A percentile compares a stretch with the other conserved stretches of the same genome.
These are phyloP conservation scores for Arachis stenosperma DNA, from an alignment of 306 rosid genomes.

Conservation along the genomic window DNA sequence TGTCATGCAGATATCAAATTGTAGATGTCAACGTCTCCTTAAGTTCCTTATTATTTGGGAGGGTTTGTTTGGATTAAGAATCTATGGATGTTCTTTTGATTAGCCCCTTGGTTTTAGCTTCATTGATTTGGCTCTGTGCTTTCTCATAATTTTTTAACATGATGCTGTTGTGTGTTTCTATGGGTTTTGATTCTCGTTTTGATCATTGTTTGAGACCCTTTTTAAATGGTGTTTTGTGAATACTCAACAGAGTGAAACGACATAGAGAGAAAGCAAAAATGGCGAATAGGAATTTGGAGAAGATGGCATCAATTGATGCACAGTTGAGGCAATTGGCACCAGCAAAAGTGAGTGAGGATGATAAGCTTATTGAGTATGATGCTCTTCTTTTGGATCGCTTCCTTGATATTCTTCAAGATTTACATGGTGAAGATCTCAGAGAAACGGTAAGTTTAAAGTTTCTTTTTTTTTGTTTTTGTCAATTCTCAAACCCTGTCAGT, in stretches of 20 bases:
- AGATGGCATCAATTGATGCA: conserved; percentile 96
- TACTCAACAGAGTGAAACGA: conserved; percentile 38
- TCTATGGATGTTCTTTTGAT: conserved; percentile 41
- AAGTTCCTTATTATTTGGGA: conserved; percentile 11
- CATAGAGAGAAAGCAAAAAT: conserved; percentile 30
- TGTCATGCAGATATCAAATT: conserved; percentile 29
- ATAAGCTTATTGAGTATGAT: conserved; percentile 89
- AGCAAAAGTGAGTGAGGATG: conserved; percentile 91
- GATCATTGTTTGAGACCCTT: neutral
- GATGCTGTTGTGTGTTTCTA: conserved; percentile 6
- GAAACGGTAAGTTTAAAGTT: conserved; percentile 69
- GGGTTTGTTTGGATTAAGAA: conserved; percentile 9
- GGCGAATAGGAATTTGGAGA: conserved; percentile 79
- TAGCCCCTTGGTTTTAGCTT: conserved; percentile 39
- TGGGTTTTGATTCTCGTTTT: conserved; percentile 28
- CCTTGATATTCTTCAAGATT: conserved; percentile 96
- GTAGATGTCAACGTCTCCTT: conserved; percentile 22
- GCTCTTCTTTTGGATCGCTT: conserved; percentile 95
- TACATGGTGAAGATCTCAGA: conserved; percentile 93
- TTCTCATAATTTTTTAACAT: neutral
- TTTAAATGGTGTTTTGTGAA: conserved; percentile 30
- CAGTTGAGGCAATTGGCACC: conserved; percentile 91
- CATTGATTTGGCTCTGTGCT: neutral
- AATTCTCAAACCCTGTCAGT: neutral
- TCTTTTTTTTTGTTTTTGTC: no score